These are phyloP conservation scores for Populus pruinosa DNA, from an alignment of 345 rosid species.

Conservation along the genomic window DNA sequence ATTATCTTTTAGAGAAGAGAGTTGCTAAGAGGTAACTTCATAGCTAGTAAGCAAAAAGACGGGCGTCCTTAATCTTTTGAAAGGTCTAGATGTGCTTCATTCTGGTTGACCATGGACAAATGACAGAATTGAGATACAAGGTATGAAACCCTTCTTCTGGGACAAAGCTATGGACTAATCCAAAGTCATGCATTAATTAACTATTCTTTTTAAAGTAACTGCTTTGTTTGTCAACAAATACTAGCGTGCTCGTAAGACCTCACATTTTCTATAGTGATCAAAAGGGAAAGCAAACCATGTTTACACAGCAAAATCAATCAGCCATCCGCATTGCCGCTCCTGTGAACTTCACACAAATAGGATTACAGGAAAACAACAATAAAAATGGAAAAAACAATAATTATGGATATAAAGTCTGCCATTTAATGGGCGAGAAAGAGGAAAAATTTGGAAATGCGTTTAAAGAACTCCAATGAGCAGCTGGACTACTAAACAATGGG, in stretches of 20 bases:
- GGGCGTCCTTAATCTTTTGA: conserved; percentile 6
- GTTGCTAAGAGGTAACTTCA: conserved; percentile 14
- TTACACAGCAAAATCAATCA: background rate
- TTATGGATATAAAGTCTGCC: background rate
- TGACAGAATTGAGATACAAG: background rate
- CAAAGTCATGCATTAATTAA: background rate
- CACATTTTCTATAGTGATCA: background rate
- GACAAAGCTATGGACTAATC: background rate
- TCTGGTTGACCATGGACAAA: background rate
- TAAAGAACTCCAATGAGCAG: too few species aligned
- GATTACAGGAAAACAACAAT: background rate
- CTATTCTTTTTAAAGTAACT: background rate
- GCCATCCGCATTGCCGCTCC: background rate
- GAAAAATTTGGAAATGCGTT: too few species aligned
- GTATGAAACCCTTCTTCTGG: background rate
- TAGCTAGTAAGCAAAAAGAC: conserved; percentile 11
- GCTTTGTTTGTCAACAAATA: background rate
- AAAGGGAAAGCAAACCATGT: background rate
- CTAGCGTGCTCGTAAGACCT: background rate
- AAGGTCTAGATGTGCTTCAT: background rate
- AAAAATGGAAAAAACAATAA: too few species aligned
- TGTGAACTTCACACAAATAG: background rate
- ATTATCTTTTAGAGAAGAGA: background rate
- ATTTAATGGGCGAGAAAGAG: too few species aligned
- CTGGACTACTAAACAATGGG: background rate